Evolutionary conservation across 768 basidiomycete genomes (phyloP).

Genomic region (Coprinopsis cinerea): DNA sequence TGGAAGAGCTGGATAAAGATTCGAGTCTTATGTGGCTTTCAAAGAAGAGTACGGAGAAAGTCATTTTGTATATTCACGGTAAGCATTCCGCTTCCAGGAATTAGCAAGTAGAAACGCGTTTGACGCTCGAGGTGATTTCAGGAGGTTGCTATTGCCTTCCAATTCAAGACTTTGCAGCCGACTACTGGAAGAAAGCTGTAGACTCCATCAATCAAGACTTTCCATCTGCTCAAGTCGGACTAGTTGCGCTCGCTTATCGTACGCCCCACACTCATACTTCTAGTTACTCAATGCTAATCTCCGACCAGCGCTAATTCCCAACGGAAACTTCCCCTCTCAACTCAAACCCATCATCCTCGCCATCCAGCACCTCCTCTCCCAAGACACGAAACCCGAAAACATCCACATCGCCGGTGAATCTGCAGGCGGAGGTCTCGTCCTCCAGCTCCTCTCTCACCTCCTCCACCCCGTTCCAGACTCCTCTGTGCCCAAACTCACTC

Average conservation of each 20-base stretch:
- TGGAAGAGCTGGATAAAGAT: conserved; percentile 24
- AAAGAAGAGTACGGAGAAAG: conserved; percentile 22
- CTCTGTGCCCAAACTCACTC: conserved; percentile 16
- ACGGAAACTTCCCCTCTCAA: conserved; percentile 20
- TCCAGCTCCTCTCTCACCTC: conserved; percentile 27
- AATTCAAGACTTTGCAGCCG: conserved; percentile 14
- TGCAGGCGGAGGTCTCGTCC: conserved; percentile 27
- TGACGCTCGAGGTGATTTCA: conserved; percentile 18
- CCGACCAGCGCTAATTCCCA: neutral
- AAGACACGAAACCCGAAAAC: conserved; percentile 26
- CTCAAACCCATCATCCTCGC: conserved; percentile 24
- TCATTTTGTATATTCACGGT: conserved; percentile 25
- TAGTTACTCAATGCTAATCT: neutral
- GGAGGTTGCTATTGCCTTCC: conserved; percentile 25
- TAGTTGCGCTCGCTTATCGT: conserved; percentile 28
- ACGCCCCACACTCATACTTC: conserved; percentile 3
- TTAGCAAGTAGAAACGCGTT: neutral
- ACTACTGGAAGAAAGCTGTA: conserved; percentile 25
- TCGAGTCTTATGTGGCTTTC: conserved; percentile 26
- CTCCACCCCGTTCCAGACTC: conserved; percentile 22
- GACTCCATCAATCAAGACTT: conserved; percentile 17
- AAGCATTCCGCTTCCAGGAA: conserved; percentile 4
- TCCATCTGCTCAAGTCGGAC: conserved; percentile 15
- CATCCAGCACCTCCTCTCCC: conserved; percentile 22
- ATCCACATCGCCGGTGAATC: conserved; percentile 30